phyloP scores from a whole-genome alignment of 441 rosid species.

The Corymbia citriodora region DNA sequence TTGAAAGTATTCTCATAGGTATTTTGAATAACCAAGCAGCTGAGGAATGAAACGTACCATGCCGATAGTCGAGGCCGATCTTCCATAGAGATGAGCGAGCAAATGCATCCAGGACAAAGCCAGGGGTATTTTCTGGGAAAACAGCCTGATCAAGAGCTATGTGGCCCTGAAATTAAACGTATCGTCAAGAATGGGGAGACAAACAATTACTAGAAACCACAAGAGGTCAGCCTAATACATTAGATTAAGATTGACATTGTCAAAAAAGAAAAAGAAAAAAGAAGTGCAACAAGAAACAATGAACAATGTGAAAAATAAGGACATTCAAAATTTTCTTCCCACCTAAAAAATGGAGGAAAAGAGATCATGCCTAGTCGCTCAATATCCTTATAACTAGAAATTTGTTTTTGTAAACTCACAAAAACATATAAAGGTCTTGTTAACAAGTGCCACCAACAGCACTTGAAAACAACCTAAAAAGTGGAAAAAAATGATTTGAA shows the following conservation, averaged over 20 bases:
- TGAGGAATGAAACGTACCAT: constrained; percentile 44
- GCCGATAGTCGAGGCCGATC: constrained; percentile 93
- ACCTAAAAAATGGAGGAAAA: neutral
- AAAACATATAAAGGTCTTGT: neutral
- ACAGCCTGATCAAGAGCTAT: constrained; percentile 92
- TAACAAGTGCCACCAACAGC: neutral
- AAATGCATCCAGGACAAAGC: constrained; percentile 85
- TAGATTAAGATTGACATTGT: neutral
- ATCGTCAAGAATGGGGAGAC: neutral
- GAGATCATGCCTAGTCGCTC: neutral
- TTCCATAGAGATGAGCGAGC: constrained; percentile 94
- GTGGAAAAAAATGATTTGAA: neutral
- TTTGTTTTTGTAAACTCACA: neutral
- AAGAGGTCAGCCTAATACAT: neutral
- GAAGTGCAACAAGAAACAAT: neutral
- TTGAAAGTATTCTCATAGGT: neutral
- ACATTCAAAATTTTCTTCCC: neutral
- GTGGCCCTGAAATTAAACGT: constrained; percentile 66
- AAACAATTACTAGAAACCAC: neutral
- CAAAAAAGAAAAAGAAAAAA: neutral
- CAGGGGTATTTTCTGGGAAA: constrained; percentile 86
- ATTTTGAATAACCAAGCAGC: neutral
- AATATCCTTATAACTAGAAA: neutral
- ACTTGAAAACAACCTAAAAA: neutral
- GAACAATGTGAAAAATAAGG: neutral